Conservation (phyloP, 495 filamentous ascomycete species). For the Trichoderma asperelloides region DNA sequence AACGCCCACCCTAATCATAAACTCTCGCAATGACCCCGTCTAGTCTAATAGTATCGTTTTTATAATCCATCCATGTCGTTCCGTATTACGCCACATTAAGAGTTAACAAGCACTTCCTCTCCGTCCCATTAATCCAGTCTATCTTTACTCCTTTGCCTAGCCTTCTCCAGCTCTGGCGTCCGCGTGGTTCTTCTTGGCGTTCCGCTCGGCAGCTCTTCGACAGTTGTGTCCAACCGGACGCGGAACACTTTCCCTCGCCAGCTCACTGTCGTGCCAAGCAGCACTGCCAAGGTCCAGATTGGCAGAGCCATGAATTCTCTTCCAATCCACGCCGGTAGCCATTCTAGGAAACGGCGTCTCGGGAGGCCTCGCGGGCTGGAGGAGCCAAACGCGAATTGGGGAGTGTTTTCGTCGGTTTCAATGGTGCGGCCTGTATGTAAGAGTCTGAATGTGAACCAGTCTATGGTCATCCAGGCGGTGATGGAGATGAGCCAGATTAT, state of each 20-base stretch:
- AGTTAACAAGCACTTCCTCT: background rate
- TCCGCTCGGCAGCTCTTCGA: constrained; percentile 34
- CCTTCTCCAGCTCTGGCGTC: constrained; percentile 5
- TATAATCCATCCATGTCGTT: background rate
- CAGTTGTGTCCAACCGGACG: constrained; percentile 79
- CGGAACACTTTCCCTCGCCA: constrained; percentile 81
- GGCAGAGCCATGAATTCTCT: constrained; percentile 74
- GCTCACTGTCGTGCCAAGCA: constrained; percentile 69
- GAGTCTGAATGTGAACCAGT: constrained; percentile 62
- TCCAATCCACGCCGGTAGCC: constrained; percentile 77
- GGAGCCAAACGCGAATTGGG: constrained; percentile 55
- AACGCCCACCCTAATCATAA: background rate
- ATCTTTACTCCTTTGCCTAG: background rate
- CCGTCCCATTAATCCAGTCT: background rate
- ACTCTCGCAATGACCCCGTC: background rate
- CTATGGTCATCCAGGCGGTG: constrained; percentile 59
- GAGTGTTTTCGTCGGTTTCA: constrained; percentile 64
- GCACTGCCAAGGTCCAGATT: constrained; percentile 81
- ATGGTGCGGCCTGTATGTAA: constrained; percentile 63
- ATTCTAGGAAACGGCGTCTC: constrained; percentile 53
- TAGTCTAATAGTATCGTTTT: background rate
- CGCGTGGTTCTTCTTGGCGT: background rate
- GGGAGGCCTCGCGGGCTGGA: constrained; percentile 24
- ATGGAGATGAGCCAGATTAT: constrained; percentile 59
- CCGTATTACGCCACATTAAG: background rate